Percentiles rank a stretch among this genome's conserved stretches.
Evolutionary conservation across 495 filamentous ascomycete genomes (phyloP).

Genomic region (Neurospora terricola): DNA sequence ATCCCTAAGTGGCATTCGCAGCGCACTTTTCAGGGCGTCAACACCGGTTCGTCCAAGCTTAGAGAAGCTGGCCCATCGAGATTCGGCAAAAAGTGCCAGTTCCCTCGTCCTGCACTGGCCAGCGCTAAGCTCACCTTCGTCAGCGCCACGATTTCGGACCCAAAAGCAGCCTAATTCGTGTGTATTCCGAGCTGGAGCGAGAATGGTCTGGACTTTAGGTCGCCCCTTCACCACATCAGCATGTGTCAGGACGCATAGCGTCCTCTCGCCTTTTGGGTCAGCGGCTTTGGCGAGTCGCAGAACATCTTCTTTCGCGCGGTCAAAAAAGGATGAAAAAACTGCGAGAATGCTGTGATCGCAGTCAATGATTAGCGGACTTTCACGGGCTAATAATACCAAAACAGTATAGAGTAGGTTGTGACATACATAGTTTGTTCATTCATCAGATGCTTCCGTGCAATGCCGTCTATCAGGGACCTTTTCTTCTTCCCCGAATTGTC

Average conservation of each 20-base stretch:
- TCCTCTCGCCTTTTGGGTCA: slow-evolving; percentile 40
- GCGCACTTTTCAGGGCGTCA: slow-evolving; percentile 31
- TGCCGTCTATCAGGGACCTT: slow-evolving; percentile 5
- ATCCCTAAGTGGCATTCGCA: slow-evolving; percentile 33
- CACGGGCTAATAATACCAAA: neutral
- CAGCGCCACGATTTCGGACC: slow-evolving; percentile 45
- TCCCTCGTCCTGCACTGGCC: slow-evolving; percentile 24
- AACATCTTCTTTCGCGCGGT: slow-evolving; percentile 51
- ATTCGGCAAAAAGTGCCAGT: slow-evolving; percentile 23
- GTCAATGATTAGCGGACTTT: neutral
- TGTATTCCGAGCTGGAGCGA: slow-evolving; percentile 29
- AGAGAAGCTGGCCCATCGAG: slow-evolving; percentile 35
- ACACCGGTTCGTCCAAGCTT: slow-evolving; percentile 40
- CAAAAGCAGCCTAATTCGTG: slow-evolving; percentile 47
- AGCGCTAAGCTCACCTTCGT: slow-evolving; percentile 13
- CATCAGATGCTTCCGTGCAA: slow-evolving; percentile 9
- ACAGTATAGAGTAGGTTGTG: neutral
- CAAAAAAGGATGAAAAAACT: slow-evolving; percentile 47
- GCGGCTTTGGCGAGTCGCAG: slow-evolving; percentile 38
- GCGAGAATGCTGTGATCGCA: slow-evolving; percentile 31
- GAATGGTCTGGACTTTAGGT: slow-evolving; percentile 31
- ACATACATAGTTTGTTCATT: slow-evolving; percentile 14
- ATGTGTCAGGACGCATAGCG: slow-evolving; percentile 51
- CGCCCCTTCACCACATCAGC: slow-evolving; percentile 37
- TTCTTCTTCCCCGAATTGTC: slow-evolving; percentile 2